A percentile compares a stretch with the other conserved stretches of the same genome.
Conservation (phyloP, 2,329 filamentous ascomycete species). For the Botrytis squamosa region DNA sequence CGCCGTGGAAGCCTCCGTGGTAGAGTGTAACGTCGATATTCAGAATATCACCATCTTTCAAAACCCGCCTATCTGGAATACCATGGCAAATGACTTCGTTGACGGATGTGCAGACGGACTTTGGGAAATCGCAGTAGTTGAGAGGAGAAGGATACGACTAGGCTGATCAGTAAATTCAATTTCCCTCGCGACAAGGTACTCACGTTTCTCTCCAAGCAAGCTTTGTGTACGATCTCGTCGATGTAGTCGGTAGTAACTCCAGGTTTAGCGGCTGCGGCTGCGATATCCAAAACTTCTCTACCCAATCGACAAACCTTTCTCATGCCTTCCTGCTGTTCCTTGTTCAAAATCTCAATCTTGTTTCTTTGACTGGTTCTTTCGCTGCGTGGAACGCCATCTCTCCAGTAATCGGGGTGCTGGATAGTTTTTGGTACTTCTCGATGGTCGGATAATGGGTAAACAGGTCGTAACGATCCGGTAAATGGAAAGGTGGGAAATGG, state of each 20-base stretch:
- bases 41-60: slow-evolving; percentile 91
- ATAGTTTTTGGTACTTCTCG: slow-evolving; percentile 78
- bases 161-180: slow-evolving; percentile 26
- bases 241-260: slow-evolving; percentile 95
- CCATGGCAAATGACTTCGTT: slow-evolving; percentile 99
- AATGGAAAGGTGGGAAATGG: slow-evolving; percentile 87
- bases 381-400: slow-evolving; percentile 71
- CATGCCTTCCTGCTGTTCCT: slow-evolving; percentile 80
- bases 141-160: slow-evolving; percentile 92
- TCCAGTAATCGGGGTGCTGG: slow-evolving; percentile 81
- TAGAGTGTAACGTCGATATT: slow-evolving; percentile 97
- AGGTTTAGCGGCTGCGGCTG: slow-evolving; percentile 78
- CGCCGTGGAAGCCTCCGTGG: slow-evolving; percentile 91
- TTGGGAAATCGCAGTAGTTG: slow-evolving; percentile 95
- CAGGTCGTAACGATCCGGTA: slow-evolving; percentile 77
- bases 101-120: slow-evolving; percentile 92
- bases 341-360: slow-evolving; percentile 79
- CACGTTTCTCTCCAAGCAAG: slow-evolving; percentile 88
- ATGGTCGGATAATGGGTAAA: slow-evolving; percentile 76
- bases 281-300: slow-evolving; percentile 89
- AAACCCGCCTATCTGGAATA: slow-evolving; percentile 84
- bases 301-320: slow-evolving; percentile 84
- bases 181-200: slow-evolving; percentile 41
- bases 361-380: slow-evolving; percentile 62
- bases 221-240: slow-evolving; percentile 92